phyloP scores from a whole-genome alignment of 495 filamentous ascomycete species.

The Aspergillus ellipticus region DNA sequence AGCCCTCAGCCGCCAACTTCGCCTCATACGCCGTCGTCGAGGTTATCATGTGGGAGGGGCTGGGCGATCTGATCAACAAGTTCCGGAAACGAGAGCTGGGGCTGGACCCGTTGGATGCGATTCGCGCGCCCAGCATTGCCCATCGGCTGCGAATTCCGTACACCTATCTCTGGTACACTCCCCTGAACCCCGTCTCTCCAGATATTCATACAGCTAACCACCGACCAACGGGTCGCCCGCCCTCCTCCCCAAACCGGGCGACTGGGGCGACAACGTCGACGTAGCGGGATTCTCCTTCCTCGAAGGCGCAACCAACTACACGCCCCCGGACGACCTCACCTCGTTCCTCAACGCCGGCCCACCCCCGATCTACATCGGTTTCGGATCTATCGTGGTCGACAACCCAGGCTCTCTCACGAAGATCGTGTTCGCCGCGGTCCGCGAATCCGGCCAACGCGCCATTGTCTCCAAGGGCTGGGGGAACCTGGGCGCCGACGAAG shows the following conservation, averaged over 20 bases:
- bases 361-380: constrained; percentile 76
- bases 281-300: constrained; percentile 75
- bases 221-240: constrained; percentile 55
- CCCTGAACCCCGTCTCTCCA: neutral
- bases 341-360: constrained; percentile 63
- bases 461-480: constrained; percentile 82
- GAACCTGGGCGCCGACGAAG: constrained; percentile 59
- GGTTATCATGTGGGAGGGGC: constrained; percentile 76
- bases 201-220: neutral
- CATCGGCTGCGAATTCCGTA: constrained; percentile 65
- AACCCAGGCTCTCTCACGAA: constrained; percentile 64
- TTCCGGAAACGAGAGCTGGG: constrained; percentile 63
- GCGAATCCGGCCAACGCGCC: constrained; percentile 62
- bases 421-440: constrained; percentile 65
- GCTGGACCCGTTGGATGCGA: constrained; percentile 61
- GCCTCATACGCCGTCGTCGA: constrained; percentile 73
- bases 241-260: constrained; percentile 72
- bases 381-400: constrained; percentile 79
- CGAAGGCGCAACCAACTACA: constrained; percentile 58
- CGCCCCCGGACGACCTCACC: constrained; percentile 57
- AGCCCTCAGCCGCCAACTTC: constrained; percentile 61
- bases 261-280: constrained; percentile 70
- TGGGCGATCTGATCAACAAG: constrained; percentile 72
- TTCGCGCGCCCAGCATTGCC: constrained; percentile 63
- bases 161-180: constrained; percentile 67